phyloP scores from a whole-genome alignment of 352 stramenopile species.

The Pythium periplocum region DNA sequence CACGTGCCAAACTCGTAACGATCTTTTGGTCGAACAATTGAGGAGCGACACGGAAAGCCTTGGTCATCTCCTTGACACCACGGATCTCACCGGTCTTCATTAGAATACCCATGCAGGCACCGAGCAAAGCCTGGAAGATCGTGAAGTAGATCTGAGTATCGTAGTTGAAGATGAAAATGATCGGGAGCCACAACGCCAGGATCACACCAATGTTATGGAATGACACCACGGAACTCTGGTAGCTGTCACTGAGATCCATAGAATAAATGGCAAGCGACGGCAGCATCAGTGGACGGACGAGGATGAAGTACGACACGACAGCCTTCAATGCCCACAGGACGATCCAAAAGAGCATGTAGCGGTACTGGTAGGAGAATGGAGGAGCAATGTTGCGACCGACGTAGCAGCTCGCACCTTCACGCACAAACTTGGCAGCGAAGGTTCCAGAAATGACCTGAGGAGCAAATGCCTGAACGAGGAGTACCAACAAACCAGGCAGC shows the following conservation, averaged over 20 bases:
- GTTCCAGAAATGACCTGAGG: constrained; percentile 27
- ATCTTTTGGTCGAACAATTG: constrained; percentile 45
- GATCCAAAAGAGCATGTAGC: constrained; percentile 34
- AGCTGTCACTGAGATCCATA: constrained; percentile 27
- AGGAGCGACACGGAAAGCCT: constrained; percentile 35
- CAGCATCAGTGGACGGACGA: constrained; percentile 34
- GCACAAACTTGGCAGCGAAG: constrained; percentile 35
- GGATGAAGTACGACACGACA: constrained; percentile 33
- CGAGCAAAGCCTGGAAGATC: constrained; percentile 29
- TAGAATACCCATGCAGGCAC: constrained; percentile 24
- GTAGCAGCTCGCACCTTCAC: constrained; percentile 37
- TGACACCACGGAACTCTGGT: constrained; percentile 23
- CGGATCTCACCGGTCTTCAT: constrained; percentile 45
- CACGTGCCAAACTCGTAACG: constrained; percentile 31
- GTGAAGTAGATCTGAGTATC: constrained; percentile 52
- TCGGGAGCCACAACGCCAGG: constrained; percentile 31
- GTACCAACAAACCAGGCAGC: constrained; percentile 19
- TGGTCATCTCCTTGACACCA: constrained; percentile 27
- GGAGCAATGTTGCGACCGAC: constrained; percentile 34
- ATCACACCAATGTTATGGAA: constrained; percentile 49
- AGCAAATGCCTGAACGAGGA: constrained; percentile 22
- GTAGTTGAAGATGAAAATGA: constrained; percentile 50
- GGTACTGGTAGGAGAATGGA: constrained; percentile 25
- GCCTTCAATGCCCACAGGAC: constrained; percentile 30
- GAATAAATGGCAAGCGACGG: constrained; percentile 33